Evolutionary conservation across 2,329 filamentous ascomycete species (phyloP), one percentile per base, ranked within the genome.

Genomic region (Chalaropsis ovoidea): DNA sequence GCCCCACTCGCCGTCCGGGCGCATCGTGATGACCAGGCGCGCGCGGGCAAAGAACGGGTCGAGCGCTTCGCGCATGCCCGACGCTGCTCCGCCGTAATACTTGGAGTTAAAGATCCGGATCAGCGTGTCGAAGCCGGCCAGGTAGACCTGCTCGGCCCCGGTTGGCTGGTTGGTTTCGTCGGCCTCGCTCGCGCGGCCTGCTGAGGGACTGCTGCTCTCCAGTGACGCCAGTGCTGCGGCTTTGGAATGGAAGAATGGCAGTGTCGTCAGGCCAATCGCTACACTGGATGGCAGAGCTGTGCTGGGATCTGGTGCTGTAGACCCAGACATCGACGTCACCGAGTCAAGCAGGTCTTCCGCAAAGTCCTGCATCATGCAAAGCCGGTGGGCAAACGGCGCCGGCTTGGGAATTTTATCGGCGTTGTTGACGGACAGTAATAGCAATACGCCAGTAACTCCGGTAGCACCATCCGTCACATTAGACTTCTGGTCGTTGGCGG

Each of bases 171-270:
- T 19, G 31, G 19, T 10, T 41, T 17, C 17, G n/a, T n/a, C 7
- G n/a, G 54, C n/a, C 17, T 31, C 45, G 39, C 15, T 65, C 39
- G 24, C 56, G 10, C 22, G 41, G 41, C 42, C 24, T 45, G 5
- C 71, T 64, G 69, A 82, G 84, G 45, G 77, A 76, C 0, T 76
- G 75, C 0, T 76, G 75, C 0, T 74, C 73, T 8, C 73, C 71
- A 0, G 78, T 75, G 35, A 92, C 84, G 0, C 61, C 24, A 61
- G 58, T 22, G 82, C 83, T 13, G 71, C 69, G 7, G 84, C 83
- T 75, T 93, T 93, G 71, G 86, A 85, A 67, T 84, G 83, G 70
- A 93, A 94, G 72, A 86, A 91, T 0, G 89, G 86, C 70, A 82
- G 79, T 43, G 81, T 87, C 0, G 87, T 90, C 1, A 94, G 79